These are phyloP conservation scores for Lyophyllum semitale DNA, from an alignment of 768 basidiomycete genomes.

Conservation along the genomic window DNA sequence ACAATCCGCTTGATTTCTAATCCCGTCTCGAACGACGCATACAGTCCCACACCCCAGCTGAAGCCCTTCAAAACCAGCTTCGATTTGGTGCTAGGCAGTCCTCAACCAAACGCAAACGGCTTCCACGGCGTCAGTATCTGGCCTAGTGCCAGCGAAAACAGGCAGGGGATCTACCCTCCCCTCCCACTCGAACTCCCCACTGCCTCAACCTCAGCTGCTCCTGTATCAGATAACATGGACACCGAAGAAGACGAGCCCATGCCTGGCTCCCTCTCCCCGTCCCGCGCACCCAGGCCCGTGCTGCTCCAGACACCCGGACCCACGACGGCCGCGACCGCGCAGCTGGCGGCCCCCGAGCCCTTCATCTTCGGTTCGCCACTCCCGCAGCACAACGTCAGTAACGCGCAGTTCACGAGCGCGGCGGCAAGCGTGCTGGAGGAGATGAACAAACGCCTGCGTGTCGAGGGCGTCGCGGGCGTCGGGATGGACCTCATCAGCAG, in stretches of 20 bases:
- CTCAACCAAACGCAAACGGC: constrained; percentile 26
- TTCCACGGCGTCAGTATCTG: constrained; percentile 26
- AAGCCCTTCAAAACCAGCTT: constrained; percentile 68
- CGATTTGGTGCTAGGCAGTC: constrained; percentile 65
- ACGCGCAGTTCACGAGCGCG: constrained; percentile 65
- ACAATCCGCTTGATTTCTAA: constrained; percentile 53
- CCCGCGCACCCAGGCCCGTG: background rate
- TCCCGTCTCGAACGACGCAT: constrained; percentile 20
- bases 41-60: constrained; percentile 58
- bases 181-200: constrained; percentile 34
- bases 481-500: constrained; percentile 45
- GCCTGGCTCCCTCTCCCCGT: constrained; percentile 31
- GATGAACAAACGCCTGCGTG: constrained; percentile 74
- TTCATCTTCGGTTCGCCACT: constrained; percentile 82
- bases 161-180: constrained; percentile 37
- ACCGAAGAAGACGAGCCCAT: constrained; percentile 31
- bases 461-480: constrained; percentile 55
- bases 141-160: constrained; percentile 28
- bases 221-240: constrained; percentile 13
- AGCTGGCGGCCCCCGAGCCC: constrained; percentile 33
- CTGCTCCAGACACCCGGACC: constrained; percentile 5
- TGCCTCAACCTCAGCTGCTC: constrained; percentile 9
- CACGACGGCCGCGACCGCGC: constrained; percentile 16
- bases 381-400: constrained; percentile 61
- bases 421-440: constrained; percentile 77